Percentiles rank a stretch among this genome's conserved stretches.
phyloP scores from a whole-genome alignment of 495 filamentous ascomycete species.

The Polyplosphaeria fusca region DNA sequence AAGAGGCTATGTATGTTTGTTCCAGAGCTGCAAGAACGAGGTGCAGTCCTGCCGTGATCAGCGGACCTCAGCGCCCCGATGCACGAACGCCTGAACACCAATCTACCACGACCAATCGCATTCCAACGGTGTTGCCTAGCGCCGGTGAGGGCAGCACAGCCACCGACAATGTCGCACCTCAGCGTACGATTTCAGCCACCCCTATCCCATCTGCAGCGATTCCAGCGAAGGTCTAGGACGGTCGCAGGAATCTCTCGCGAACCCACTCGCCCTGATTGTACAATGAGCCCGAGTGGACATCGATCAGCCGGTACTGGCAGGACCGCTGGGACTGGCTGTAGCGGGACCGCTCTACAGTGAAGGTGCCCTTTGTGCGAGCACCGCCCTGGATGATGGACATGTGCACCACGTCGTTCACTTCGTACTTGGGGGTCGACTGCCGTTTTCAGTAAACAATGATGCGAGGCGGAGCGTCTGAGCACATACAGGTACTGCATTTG shows the following conservation, averaged over 20 bases:
- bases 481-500: constrained; percentile 5
- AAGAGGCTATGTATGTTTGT: constrained; percentile 22
- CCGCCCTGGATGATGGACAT: constrained; percentile 14
- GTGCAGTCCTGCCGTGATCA: constrained; percentile 5
- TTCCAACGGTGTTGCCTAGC: no score
- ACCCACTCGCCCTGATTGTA: constrained; percentile 22
- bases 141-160: neutral
- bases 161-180: neutral
- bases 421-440: no score
- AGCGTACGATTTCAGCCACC: constrained; percentile 10
- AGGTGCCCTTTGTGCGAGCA: constrained; percentile 15
- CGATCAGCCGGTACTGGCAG: constrained; percentile 24
- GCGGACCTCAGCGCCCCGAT: neutral
- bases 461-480: neutral
- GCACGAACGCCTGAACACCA: constrained; percentile 5
- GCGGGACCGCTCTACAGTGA: constrained; percentile 4
- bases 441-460: neutral
- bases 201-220: neutral
- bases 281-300: neutral
- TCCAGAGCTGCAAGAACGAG: neutral
- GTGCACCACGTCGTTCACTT: constrained; percentile 16
- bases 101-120: constrained; percentile 2
- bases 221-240: no score
- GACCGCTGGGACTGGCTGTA: neutral
- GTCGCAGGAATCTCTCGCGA: constrained; percentile 16